Conservation (phyloP, 2,329 filamentous ascomycete genomes). For the Sordariomycetes sp. region DNA sequence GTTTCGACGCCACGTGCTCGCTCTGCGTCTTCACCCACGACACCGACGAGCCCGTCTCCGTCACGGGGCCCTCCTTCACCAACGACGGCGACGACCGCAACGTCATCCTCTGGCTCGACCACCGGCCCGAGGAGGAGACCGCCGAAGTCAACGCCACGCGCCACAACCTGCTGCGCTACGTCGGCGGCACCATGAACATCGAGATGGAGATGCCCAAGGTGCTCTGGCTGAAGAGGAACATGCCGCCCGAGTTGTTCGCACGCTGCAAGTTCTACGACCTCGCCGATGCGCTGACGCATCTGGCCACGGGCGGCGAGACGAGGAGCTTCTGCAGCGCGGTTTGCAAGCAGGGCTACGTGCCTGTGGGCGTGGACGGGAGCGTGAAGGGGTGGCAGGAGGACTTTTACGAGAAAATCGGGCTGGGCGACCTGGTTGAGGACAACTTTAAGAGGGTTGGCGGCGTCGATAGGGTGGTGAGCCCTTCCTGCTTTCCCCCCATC, state of each 20-base stretch:
- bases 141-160: slow-evolving; percentile 85
- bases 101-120: slow-evolving; percentile 94
- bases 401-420: slow-evolving; percentile 76
- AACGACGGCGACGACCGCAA: slow-evolving; percentile 79
- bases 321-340: slow-evolving; percentile 93
- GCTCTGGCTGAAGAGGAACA: slow-evolving; percentile 96
- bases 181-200: slow-evolving; percentile 96
- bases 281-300: slow-evolving; percentile 82
- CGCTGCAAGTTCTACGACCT: slow-evolving; percentile 97
- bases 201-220: slow-evolving; percentile 99
- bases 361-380: slow-evolving; percentile 92
- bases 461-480: slow-evolving; percentile 84
- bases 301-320: slow-evolving; percentile 86
- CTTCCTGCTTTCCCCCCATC: slow-evolving; percentile 16
- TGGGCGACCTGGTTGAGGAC: slow-evolving; percentile 74
- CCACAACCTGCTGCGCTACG: slow-evolving; percentile 89
- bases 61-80: slow-evolving; percentile 74
- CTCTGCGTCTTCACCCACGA: slow-evolving; percentile 82
- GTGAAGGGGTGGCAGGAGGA: slow-evolving; percentile 98
- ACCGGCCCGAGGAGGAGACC: slow-evolving; percentile 83
- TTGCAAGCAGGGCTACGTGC: slow-evolving; percentile 94
- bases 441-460: slow-evolving; percentile 91
- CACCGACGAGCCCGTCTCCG: slow-evolving; percentile 81
- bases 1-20: slow-evolving; percentile 98
- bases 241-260: slow-evolving; percentile 83